Evolutionary conservation across 352 stramenopile genomes (phyloP), one percentile per base, ranked within the genome.

Genomic region (Phytophthora fragariae): DNA sequence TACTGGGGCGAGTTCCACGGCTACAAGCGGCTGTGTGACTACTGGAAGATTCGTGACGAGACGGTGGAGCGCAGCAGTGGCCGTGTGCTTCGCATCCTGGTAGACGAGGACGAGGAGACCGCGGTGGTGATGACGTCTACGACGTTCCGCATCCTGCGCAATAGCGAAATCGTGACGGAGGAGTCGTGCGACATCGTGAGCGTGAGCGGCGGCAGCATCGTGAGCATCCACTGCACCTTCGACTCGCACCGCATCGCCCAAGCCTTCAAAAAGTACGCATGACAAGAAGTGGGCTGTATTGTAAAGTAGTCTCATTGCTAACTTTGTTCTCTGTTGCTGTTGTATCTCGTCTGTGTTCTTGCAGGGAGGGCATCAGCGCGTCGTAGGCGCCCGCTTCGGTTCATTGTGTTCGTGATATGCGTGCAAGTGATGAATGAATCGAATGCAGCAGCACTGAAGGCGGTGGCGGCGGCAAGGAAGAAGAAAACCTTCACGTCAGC

Each of bases 1-100:
- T 96, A 93, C 68, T 96, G 90, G 90, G 90, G 90, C 37, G 90
- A 96, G 63, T 96, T 95, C 73, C 90, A 96, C 58, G 90, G 90
- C 10, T 93, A 94, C 88, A 91, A 95, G 74, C 88, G 90, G 8
- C 61, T 96, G 49, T 92, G 89, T 57, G 88, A 96, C 69, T 96
- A 94, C 68, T 96, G 86, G 86, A 95, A 95, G 82, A 91, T 92
- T 41, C 90, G 90, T 29, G 90, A 96, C 70, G 90, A 96, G 75
- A 96, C 90, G 29, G 70, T 94, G 39, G 90, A 96, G 75, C 86
- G 87, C 44, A 93, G 87, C 68, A 86, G 79, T n/a, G 90, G 90
- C 21, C 90, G 90, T 11, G 88, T 96, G 57, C 75, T 96, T 24
- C 90, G 90, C 55, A 84, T 96, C 52, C 79, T 96, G 9, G 85